Evolutionary conservation across 306 rosid genomes (phyloP).

Genomic region (Castanea mollissima): DNA sequence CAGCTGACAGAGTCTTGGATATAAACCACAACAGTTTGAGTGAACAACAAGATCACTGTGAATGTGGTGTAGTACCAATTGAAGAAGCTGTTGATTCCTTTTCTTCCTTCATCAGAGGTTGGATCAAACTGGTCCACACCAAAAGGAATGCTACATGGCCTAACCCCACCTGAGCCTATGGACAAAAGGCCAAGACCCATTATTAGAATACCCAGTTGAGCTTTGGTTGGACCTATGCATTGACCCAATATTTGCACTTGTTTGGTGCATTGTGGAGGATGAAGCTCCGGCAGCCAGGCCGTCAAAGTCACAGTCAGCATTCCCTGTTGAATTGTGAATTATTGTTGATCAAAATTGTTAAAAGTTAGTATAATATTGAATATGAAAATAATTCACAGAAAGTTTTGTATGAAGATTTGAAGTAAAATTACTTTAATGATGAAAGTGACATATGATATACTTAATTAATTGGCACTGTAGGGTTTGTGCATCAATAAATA

Average conservation of each 20-base stretch:
- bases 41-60: constrained; percentile 35
- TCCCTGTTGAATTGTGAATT: constrained; percentile 42
- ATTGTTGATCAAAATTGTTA: neutral
- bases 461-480: neutral
- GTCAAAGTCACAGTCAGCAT: constrained; percentile 65
- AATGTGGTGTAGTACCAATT: constrained; percentile 66
- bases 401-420: neutral
- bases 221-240: constrained; percentile 39
- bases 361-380: neutral
- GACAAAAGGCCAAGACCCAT: constrained; percentile 50
- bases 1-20: constrained; percentile 76
- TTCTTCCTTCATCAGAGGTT: constrained; percentile 53
- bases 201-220: constrained; percentile 40
- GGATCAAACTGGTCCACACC: constrained; percentile 82
- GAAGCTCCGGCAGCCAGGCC: constrained; percentile 58
- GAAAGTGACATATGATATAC: neutral
- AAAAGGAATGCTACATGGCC: constrained; percentile 85
- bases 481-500: neutral
- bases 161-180: constrained; percentile 65
- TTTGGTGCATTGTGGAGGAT: constrained; percentile 52
- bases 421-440: neutral
- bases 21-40: constrained; percentile 55
- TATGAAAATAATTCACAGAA: neutral
- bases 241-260: constrained; percentile 25
- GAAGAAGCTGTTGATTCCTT: constrained; percentile 61